Conservation (phyloP, 768 basidiomycete species). For the Omphalotus guepiniiformis region DNA sequence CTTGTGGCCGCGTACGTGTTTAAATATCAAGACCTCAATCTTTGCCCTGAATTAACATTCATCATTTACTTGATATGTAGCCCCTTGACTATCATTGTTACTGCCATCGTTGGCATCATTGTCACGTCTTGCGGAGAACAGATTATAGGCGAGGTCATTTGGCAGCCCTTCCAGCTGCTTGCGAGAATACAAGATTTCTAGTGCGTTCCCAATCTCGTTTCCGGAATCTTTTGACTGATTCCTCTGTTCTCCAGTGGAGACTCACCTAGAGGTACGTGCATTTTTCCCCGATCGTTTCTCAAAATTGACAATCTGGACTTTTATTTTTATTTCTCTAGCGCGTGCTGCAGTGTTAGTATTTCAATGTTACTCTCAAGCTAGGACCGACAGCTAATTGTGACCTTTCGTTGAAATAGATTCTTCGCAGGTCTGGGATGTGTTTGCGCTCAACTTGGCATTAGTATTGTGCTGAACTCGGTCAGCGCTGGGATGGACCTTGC, state of each 20-base stretch:
- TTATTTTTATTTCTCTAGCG: neutral
- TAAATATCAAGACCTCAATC: too few relatives aligned
- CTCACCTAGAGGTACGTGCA: conserved; percentile 9
- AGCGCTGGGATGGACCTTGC: conserved; percentile 18
- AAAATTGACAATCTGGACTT: neutral
- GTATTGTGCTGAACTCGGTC: conserved; percentile 17
- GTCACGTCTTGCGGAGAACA: conserved; percentile 13
- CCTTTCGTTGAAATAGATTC: conserved; percentile 14
- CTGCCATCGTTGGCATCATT: conserved; percentile 14
- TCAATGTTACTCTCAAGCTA: too few relatives aligned
- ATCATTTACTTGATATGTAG: conserved; percentile 2
- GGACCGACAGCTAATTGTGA: conserved; percentile 4
- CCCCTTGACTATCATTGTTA: conserved; percentile 14
- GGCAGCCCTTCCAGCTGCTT: conserved; percentile 16
- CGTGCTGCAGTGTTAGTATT: conserved; percentile 10
- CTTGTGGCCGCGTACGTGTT: conserved; percentile 15
- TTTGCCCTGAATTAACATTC: neutral
- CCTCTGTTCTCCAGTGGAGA: too few relatives aligned
- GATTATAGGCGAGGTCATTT: conserved; percentile 15
- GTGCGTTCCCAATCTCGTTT: too few relatives aligned
- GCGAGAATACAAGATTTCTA: conserved; percentile 17
- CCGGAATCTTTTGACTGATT: neutral
- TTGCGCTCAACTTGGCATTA: conserved; percentile 15
- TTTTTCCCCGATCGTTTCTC: neutral
- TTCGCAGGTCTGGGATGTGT: conserved; percentile 18